Evolutionary conservation across 805 yeast species (phyloP).

Genomic region (Jamesozyma lodderae): DNA sequence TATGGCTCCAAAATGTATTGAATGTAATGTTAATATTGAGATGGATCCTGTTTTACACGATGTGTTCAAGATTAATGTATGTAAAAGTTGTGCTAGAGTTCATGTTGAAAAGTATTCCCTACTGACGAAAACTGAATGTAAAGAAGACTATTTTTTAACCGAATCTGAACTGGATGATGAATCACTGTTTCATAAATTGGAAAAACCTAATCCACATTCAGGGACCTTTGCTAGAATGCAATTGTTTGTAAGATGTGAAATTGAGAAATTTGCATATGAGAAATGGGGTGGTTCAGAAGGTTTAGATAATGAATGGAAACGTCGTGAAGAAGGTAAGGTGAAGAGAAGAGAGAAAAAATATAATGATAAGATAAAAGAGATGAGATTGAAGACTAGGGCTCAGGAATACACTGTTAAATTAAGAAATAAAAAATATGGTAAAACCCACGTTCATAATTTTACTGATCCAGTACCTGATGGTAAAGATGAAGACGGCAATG

Average conservation of each 20-base stretch:
- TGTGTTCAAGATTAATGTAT: conserved; percentile 67
- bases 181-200: conserved; percentile 60
- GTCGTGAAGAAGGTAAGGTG: conserved; percentile 64
- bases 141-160: conserved; percentile 83
- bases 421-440: conserved; percentile 50
- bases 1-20: conserved; percentile 72
- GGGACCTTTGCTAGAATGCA: conserved; percentile 87
- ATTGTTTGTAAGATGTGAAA: conserved; percentile 77
- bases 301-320: conserved; percentile 84
- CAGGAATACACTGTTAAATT: conserved; percentile 72
- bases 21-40: conserved; percentile 67
- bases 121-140: conserved; percentile 90
- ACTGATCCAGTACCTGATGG: conserved; percentile 43
- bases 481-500: conserved; percentile 33
- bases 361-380: conserved; percentile 67
- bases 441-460: conserved; percentile 70
- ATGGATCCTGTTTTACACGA: conserved; percentile 63
- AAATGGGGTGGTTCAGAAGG: conserved; percentile 93
- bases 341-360: conserved; percentile 72
- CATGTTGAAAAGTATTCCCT: conserved; percentile 83
- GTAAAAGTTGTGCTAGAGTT: conserved; percentile 64
- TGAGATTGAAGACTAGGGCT: conserved; percentile 88
- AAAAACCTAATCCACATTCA: conserved; percentile 91
- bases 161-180: conserved; percentile 83
- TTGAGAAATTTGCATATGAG: conserved; percentile 85